Evolutionary conservation across 345 rosid species (phyloP).

Genomic region (Acer saccharum): DNA sequence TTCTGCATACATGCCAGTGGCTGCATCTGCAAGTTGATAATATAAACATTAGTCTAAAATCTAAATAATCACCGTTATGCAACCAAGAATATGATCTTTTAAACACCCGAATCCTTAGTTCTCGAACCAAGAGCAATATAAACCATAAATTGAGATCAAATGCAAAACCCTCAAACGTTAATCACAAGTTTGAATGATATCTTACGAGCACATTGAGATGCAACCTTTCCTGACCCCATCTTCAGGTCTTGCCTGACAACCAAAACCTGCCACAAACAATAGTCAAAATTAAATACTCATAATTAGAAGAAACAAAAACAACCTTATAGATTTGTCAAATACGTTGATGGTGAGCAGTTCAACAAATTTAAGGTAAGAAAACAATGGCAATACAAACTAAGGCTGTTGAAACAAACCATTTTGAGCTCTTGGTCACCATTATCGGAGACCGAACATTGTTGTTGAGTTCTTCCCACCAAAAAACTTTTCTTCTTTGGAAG

Average conservation of each 20-base stretch:
- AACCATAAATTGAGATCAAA: background rate
- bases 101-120: background rate
- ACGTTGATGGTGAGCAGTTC: background rate
- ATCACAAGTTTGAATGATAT: background rate
- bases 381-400: background rate
- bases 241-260: constrained; percentile 92
- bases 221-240: constrained; percentile 85
- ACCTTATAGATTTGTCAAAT: background rate
- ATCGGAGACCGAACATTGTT: constrained; percentile 35
- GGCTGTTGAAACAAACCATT: constrained; percentile 47
- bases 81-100: background rate
- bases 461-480: constrained; percentile 56
- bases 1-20: constrained; percentile 85
- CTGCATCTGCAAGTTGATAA: constrained; percentile 64
- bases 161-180: background rate
- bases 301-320: background rate
- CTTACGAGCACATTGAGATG: constrained; percentile 95
- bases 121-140: background rate
- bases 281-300: constrained; percentile 17
- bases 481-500: constrained; percentile 55
- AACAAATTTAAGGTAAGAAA: background rate
- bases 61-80: background rate
- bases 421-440: constrained; percentile 70
- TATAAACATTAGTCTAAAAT: constrained; percentile 14
- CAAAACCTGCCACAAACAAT: constrained; percentile 60